Evolutionary conservation across 176 grass and related monocot genomes (phyloP).

Genomic region (Aegilops sharonensis): DNA sequence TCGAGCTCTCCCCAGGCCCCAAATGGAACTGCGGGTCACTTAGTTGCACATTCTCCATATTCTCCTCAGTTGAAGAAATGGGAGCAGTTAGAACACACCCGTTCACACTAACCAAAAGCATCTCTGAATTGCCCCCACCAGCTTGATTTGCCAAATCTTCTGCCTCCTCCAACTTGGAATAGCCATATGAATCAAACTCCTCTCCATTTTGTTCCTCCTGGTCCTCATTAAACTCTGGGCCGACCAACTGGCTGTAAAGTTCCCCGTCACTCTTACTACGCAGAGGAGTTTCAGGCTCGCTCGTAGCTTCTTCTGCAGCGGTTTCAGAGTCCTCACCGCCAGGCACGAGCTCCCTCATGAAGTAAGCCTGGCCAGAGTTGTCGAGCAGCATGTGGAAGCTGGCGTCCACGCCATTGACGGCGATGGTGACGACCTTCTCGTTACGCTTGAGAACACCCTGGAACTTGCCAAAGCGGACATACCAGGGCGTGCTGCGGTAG

Average conservation of each 20-base stretch:
- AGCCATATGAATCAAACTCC: slow-evolving; percentile 58
- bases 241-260: slow-evolving; percentile 35
- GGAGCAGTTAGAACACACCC: slow-evolving; percentile 94
- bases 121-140: slow-evolving; percentile 65
- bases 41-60: slow-evolving; percentile 63
- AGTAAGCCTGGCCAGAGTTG: slow-evolving; percentile 97
- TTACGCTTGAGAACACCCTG: slow-evolving; percentile 94
- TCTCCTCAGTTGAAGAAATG: slow-evolving; percentile 65
- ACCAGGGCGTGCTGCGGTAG: slow-evolving; percentile 95
- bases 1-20: slow-evolving; percentile 81
- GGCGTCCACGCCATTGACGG: slow-evolving; percentile 81
- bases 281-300: slow-evolving; percentile 26
- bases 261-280: slow-evolving; percentile 57
- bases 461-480: slow-evolving; percentile 98
- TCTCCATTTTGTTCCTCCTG: slow-evolving; percentile 27
- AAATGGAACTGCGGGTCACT: slow-evolving; percentile 84
- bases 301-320: slow-evolving; percentile 26
- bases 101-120: slow-evolving; percentile 91
- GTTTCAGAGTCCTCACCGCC: slow-evolving; percentile 43
- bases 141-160: slow-evolving; percentile 55
- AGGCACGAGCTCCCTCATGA: slow-evolving; percentile 76
- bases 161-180: slow-evolving; percentile 64
- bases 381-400: slow-evolving; percentile 93
- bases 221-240: slow-evolving; percentile 36
- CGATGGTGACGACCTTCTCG: slow-evolving; percentile 89